phyloP scores from a whole-genome alignment of 257 asterid species.

The Vinca minor region DNA sequence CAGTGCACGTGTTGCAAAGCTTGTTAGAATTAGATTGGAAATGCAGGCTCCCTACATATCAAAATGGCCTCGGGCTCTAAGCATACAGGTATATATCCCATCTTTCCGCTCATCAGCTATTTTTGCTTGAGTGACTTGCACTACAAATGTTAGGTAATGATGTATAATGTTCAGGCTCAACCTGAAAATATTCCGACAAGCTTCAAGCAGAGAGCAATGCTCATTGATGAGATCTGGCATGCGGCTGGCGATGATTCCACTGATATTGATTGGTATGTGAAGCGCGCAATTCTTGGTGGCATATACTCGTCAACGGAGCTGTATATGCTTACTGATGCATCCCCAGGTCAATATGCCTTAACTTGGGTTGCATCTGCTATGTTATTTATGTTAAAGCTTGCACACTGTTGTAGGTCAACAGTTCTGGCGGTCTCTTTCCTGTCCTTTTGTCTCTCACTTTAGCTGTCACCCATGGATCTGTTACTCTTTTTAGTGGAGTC shows the following conservation, averaged over 20 bases:
- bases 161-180: conserved; percentile 46
- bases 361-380: not conserved
- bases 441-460: not conserved
- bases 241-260: conserved; percentile 70
- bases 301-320: conserved; percentile 78
- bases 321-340: conserved; percentile 81
- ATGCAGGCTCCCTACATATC: conserved; percentile 94
- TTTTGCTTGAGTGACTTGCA: not conserved
- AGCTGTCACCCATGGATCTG: not conserved
- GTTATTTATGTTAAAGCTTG: not conserved
- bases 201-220: conserved; percentile 89
- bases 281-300: conserved; percentile 82
- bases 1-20: conserved; percentile 64
- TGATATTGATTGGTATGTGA: conserved; percentile 72
- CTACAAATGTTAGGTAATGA: not conserved
- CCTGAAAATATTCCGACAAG: conserved; percentile 68
- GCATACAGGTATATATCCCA: conserved; percentile 62
- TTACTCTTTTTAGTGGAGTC: not conserved
- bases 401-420: not conserved
- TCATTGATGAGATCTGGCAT: conserved; percentile 93
- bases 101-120: not conserved
- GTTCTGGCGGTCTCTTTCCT: not conserved
- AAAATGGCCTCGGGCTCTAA: conserved; percentile 94
- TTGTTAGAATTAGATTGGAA: conserved; percentile 72
- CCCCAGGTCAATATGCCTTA: conserved; percentile 53